Percentiles rank a stretch among this genome's conserved stretches.
Evolutionary conservation across 108 stramenopile species (phyloP).

Genomic region (Conticribra guillardii): DNA sequence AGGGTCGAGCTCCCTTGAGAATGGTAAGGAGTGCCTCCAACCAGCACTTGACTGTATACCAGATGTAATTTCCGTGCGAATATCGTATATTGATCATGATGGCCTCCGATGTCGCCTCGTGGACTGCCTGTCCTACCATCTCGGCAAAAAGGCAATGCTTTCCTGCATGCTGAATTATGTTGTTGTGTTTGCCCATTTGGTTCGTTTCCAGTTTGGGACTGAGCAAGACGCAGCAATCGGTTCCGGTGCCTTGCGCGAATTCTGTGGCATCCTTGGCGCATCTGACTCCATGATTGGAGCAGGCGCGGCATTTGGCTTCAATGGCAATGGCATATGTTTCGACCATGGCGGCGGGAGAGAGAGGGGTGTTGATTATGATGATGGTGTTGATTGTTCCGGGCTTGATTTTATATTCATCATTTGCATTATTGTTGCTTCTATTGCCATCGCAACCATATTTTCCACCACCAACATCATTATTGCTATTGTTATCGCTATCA

Average conservation of each 20-base stretch:
- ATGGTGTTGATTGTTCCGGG: constrained; percentile 59
- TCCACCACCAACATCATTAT: background rate
- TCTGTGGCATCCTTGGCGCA: constrained; percentile 44
- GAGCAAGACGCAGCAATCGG: constrained; percentile 44
- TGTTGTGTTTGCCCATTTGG: background rate
- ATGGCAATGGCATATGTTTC: constrained; percentile 61
- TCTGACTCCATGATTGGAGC: constrained; percentile 24
- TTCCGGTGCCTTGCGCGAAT: constrained; percentile 50
- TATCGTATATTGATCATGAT: constrained; percentile 54
- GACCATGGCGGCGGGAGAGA: constrained; percentile 32
- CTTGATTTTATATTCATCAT: background rate
- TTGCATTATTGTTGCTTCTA: background rate
- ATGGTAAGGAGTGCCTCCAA: constrained; percentile 49
- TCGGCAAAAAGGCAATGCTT: constrained; percentile 56
- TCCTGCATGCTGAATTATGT: constrained; percentile 36
- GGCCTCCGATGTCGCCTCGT: constrained; percentile 63
- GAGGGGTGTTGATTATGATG: constrained; percentile 36
- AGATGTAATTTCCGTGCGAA: constrained; percentile 17
- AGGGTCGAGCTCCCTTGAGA: constrained; percentile 24
- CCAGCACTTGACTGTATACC: constrained; percentile 19
- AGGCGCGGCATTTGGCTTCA: constrained; percentile 52
- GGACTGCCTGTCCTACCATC: constrained; percentile 57
- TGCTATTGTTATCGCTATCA: background rate
- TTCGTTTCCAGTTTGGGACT: background rate
- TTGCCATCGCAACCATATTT: background rate